Evolutionary conservation across 2,329 filamentous ascomycete species (phyloP).

Genomic region (Alternaria dauci): DNA sequence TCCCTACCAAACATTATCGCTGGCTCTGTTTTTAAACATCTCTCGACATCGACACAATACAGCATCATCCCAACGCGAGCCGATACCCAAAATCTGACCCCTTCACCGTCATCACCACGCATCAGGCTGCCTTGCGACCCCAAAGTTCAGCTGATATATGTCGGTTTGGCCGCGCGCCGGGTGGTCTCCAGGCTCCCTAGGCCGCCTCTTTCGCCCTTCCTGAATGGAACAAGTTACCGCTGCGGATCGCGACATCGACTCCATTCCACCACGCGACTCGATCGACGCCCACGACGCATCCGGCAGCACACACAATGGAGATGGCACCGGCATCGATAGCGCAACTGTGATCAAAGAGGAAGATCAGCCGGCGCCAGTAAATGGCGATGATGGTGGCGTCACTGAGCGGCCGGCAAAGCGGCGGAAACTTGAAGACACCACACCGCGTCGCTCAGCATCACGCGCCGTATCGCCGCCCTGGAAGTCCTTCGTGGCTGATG

Average conservation of each 20-base stretch:
- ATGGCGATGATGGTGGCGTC: conserved; percentile 36
- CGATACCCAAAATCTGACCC: conserved; percentile 43
- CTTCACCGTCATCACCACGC: conserved; percentile 33
- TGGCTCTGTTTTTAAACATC: conserved; percentile 25
- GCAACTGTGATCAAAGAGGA: conserved; percentile 43
- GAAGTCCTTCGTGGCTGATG: conserved; percentile 85
- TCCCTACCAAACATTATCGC: conserved; percentile 19
- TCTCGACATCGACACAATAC: conserved; percentile 39
- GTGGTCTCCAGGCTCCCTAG: conserved; percentile 45
- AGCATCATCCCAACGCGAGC: conserved; percentile 37
- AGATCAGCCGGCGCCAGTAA: conserved; percentile 23
- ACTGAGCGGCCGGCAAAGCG: conserved; percentile 63
- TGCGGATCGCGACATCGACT: conserved; percentile 42
- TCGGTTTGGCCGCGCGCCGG: conserved; percentile 40
- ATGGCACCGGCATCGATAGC: conserved; percentile 22
- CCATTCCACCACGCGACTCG: conserved; percentile 36
- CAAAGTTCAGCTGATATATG: conserved; percentile 37
- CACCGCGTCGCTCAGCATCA: conserved; percentile 47
- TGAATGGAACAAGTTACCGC: conserved; percentile 46
- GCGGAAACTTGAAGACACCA: conserved; percentile 61
- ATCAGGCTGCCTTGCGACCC: conserved; percentile 33
- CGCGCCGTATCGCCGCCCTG: conserved; percentile 82
- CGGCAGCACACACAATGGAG: conserved; percentile 27
- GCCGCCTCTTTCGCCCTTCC: conserved; percentile 35
- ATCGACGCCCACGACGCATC: conserved; percentile 29